Evolutionary conservation across 805 yeast species (phyloP), one percentile per base, ranked within the genome.

Genomic region (Saturnispora dispora): DNA sequence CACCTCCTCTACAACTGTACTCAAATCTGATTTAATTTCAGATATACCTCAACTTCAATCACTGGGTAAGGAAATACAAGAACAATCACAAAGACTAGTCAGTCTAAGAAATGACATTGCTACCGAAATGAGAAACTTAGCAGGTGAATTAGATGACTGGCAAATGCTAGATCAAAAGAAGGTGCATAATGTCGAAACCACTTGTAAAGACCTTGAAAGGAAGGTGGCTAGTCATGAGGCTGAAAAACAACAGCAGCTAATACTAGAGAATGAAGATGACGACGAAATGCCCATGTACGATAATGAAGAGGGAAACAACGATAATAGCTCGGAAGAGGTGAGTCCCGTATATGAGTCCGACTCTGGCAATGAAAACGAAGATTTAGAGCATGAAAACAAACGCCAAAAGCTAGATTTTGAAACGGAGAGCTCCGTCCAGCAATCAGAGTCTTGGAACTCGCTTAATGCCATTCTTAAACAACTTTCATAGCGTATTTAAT

Each of bases 111-210:
- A 55, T 8, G 56, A 53, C 11, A 52, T 66, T 3, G 53, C 65
- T 3, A 27, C 42, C 6, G 65, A 62, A 22, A 54, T 69, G 30
- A 57, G 61, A 15, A 61, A 60, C 22, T 51, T 69, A 23, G 54
- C 66, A 2, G 54, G 56, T 7, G 58, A 61, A 3, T 67, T 68
- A 45, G 58, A 62, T 43, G 69, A 67, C 23, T 63, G 69, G 65
- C 52, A 62, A 7, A 51, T 59, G 23, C 51, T 63, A n/a, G 57
- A 54, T 44, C 39, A 46, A 15, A 36, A 28, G 15, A 54, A 54
- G 36, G 41, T 47, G 20, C 3, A 11, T 4, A 45, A 54, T n/a
- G 25, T 54, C 17, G 22, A 41, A 8, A 37, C 15, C 15, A 23
- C 42, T 3, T 15, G 42, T 6, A 41, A 20, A 43, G 43, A 42